Percentiles rank a stretch among this genome's conserved stretches.
phyloP scores from a whole-genome alignment of 202 grass and related monocot genomes.

The Hordeum pubiflorum region DNA sequence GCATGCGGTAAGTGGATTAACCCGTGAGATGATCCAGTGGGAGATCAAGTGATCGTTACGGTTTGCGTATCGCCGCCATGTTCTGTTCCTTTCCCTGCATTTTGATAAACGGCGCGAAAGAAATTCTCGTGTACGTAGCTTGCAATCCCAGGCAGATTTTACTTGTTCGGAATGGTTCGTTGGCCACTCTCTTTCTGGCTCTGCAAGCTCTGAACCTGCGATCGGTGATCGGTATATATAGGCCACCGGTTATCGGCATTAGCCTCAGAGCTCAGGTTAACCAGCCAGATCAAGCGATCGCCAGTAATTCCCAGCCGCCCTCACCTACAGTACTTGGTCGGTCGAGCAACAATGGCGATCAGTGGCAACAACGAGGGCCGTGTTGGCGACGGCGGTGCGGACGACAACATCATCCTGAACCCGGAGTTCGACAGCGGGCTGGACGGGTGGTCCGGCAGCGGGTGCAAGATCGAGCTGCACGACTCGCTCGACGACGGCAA shows the following conservation, averaged over 20 bases:
- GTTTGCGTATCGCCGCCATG: neutral
- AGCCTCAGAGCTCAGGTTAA: conserved; percentile 19
- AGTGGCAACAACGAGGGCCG: neutral
- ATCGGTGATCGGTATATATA: conserved; percentile 29
- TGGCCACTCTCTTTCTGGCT: conserved; percentile 13
- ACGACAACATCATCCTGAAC: conserved; percentile 82
- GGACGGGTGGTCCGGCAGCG: conserved; percentile 61
- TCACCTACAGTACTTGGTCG: too few relatives aligned
- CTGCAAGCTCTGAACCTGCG: neutral
- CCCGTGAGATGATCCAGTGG: neutral
- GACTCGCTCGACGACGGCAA: conserved; percentile 73
- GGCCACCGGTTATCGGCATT: neutral
- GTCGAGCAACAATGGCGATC: conserved; percentile 13
- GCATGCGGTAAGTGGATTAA: conserved; percentile 17
- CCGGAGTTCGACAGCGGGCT: conserved; percentile 78
- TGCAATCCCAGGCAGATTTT: conserved; percentile 48
- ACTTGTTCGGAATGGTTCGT: conserved; percentile 7
- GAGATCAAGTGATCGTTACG: conserved; percentile 42
- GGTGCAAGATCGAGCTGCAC: conserved; percentile 67
- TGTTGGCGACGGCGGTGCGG: conserved; percentile 27
- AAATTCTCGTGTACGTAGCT: conserved; percentile 7
- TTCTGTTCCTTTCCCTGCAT: neutral
- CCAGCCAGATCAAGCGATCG: neutral
- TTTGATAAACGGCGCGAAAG: neutral
- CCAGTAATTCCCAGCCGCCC: neutral